phyloP scores from a whole-genome alignment of 306 rosid genomes.

The Dalbergia cochinchinensis region DNA sequence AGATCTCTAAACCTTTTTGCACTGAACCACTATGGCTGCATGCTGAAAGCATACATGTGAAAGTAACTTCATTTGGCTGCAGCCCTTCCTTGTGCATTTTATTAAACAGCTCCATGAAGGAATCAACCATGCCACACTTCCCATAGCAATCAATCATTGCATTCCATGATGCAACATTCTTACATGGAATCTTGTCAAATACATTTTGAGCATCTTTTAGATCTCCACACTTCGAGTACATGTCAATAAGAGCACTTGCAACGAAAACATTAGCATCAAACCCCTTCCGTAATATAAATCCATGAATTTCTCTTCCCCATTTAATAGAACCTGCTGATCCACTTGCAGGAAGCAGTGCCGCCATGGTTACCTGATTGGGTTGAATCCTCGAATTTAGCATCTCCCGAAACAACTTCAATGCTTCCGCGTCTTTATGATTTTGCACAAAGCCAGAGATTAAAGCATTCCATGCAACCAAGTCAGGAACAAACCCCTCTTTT shows the following conservation, averaged over 20 bases:
- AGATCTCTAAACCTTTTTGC: slow-evolving; percentile 64
- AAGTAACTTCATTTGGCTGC: slow-evolving; percentile 63
- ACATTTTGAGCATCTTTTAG: slow-evolving; percentile 53
- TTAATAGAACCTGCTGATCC: slow-evolving; percentile 57
- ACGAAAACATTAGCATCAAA: slow-evolving; percentile 58
- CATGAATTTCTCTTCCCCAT: slow-evolving; percentile 70
- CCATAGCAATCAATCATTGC: slow-evolving; percentile 79
- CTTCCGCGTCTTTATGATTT: slow-evolving; percentile 51
- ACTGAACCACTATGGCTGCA: slow-evolving; percentile 75
- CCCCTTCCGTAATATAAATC: slow-evolving; percentile 61
- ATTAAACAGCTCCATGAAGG: slow-evolving; percentile 52
- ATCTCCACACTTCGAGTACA: slow-evolving; percentile 73
- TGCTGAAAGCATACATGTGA: slow-evolving; percentile 66
- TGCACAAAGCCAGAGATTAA: slow-evolving; percentile 65
- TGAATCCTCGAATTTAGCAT: slow-evolving; percentile 59
- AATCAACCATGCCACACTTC: slow-evolving; percentile 70
- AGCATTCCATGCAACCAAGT: slow-evolving; percentile 72
- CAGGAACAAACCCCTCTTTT: slow-evolving; percentile 60
- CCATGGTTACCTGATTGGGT: slow-evolving; percentile 63
- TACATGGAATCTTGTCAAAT: slow-evolving; percentile 53
- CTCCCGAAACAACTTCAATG: slow-evolving; percentile 52
- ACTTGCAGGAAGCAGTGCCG: slow-evolving; percentile 68
- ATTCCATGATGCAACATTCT: slow-evolving; percentile 67
- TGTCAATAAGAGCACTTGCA: slow-evolving; percentile 68
- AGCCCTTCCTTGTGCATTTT: slow-evolving; percentile 63